A percentile compares a stretch with the other conserved stretches of the same genome.
phyloP scores from a whole-genome alignment of 73 alveolate species.

The Breviolum minutum region DNA sequence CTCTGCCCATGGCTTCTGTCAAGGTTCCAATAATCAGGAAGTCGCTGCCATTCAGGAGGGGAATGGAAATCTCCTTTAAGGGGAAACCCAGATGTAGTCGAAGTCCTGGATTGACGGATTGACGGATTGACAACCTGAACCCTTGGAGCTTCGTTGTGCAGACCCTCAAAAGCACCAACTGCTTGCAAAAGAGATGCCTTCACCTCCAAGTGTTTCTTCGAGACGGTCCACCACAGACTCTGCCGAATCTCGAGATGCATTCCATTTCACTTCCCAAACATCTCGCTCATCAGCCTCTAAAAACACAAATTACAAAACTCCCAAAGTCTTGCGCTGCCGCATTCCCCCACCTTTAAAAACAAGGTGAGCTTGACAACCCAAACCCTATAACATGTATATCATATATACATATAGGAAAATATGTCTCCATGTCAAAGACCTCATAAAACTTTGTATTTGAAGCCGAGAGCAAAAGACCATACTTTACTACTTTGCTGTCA shows the following conservation, averaged over 20 bases:
- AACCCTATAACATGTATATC: too few species aligned
- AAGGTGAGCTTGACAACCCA: too few species aligned
- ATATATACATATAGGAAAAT: too few species aligned
- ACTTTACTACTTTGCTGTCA: too few species aligned
- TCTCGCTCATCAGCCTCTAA: slow-evolving; percentile 15
- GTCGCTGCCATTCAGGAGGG: not conserved
- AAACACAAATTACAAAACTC: not conserved
- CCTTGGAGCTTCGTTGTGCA: too few species aligned
- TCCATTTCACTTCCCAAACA: slow-evolving; percentile 6
- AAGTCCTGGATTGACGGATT: not conserved
- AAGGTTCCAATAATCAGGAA: not conserved
- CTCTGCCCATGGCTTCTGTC: not conserved
- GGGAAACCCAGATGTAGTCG: not conserved
- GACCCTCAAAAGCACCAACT: too few species aligned
- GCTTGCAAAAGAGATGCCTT: not conserved
- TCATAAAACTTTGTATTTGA: too few species aligned
- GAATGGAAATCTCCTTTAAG: not conserved
- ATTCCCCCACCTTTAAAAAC: too few species aligned
- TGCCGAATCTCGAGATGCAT: not conserved
- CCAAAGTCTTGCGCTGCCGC: not conserved
- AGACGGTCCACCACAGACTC: not conserved
- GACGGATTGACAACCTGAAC: not conserved
- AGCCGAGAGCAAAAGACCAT: too few species aligned
- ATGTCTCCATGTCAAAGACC: too few species aligned
- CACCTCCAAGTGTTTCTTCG: not conserved